These are phyloP conservation scores for Mycena vulgaris DNA, from an alignment of 768 basidiomycete genomes.

Conservation along the genomic window DNA sequence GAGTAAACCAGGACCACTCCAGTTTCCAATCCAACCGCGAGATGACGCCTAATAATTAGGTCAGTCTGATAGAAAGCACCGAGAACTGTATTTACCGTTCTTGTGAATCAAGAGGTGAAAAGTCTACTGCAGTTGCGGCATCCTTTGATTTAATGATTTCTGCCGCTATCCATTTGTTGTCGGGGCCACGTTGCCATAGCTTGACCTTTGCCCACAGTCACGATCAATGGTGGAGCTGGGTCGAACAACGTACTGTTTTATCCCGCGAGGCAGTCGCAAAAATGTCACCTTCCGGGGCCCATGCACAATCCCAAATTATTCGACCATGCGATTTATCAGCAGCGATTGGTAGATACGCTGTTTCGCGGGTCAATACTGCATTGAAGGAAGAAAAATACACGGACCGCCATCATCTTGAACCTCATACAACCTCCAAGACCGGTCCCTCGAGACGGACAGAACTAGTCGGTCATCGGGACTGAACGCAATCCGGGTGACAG, in stretches of 20 bases:
- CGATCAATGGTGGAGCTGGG: not conserved
- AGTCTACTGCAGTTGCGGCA: constrained; percentile 88
- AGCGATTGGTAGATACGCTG: constrained; percentile 75
- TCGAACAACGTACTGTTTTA: constrained; percentile 80
- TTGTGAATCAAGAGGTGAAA: constrained; percentile 58
- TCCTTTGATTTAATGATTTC: constrained; percentile 80
- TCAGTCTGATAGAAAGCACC: constrained; percentile 4
- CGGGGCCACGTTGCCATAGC: constrained; percentile 74
- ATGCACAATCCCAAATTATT: constrained; percentile 97
- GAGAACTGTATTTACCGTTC: constrained; percentile 56
- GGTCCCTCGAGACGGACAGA: constrained; percentile 91
- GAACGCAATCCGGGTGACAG: constrained; percentile 92
- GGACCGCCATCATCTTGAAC: constrained; percentile 58
- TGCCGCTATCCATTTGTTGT: constrained; percentile 67
- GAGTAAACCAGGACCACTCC: constrained; percentile 81
- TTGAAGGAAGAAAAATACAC: not conserved
- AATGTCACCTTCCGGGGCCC: constrained; percentile 80
- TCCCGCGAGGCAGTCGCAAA: constrained; percentile 97
- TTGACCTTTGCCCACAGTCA: constrained; percentile 62
- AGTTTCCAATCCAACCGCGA: constrained; percentile 90
- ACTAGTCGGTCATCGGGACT: constrained; percentile 87
- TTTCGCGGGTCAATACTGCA: constrained; percentile 1
- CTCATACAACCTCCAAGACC: constrained; percentile 91
- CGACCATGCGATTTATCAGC: constrained; percentile 90
- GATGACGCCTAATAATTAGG: constrained; percentile 56